Evolutionary conservation across 2,329 filamentous ascomycete species (phyloP).

Genomic region (Penicillium sp.): DNA sequence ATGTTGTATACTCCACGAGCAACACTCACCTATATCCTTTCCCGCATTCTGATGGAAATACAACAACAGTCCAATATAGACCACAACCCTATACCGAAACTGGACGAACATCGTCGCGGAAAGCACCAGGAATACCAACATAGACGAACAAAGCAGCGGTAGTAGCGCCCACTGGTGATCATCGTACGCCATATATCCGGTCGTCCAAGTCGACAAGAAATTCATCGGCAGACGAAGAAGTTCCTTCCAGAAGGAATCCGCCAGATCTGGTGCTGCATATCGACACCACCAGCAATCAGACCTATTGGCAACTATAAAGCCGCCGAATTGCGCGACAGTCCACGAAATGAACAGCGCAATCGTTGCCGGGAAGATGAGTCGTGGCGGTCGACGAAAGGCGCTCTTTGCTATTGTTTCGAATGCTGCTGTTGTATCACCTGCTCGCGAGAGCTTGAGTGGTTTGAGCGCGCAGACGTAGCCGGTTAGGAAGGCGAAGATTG

Average conservation of each 20-base stretch:
- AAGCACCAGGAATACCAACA: slow-evolving; percentile 52
- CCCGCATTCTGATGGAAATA: slow-evolving; percentile 53
- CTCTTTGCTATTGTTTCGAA: slow-evolving; percentile 53
- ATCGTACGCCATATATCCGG: slow-evolving; percentile 53
- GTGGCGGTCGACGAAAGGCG: slow-evolving; percentile 54
- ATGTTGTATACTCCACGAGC: not conserved
- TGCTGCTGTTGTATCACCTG: slow-evolving; percentile 46
- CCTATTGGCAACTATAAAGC: slow-evolving; percentile 49
- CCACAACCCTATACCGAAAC: slow-evolving; percentile 49
- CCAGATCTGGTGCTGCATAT: slow-evolving; percentile 48
- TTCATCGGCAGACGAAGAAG: slow-evolving; percentile 47
- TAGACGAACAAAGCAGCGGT: slow-evolving; percentile 51
- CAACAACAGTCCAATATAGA: slow-evolving; percentile 47
- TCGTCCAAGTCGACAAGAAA: slow-evolving; percentile 53
- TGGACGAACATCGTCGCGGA: slow-evolving; percentile 48
- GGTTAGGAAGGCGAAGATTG: slow-evolving; percentile 58
- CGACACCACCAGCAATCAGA: slow-evolving; percentile 55
- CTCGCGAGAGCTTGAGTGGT: slow-evolving; percentile 52
- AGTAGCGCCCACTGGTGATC: slow-evolving; percentile 58
- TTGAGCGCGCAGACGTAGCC: slow-evolving; percentile 59
- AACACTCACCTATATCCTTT: slow-evolving; percentile 47
- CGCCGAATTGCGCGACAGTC: slow-evolving; percentile 51
- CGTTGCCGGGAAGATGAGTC: slow-evolving; percentile 54
- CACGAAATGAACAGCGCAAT: slow-evolving; percentile 54
- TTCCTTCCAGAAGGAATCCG: slow-evolving; percentile 48